phyloP scores from a whole-genome alignment of 306 rosid genomes.

The Astragalus membranaceus region DNA sequence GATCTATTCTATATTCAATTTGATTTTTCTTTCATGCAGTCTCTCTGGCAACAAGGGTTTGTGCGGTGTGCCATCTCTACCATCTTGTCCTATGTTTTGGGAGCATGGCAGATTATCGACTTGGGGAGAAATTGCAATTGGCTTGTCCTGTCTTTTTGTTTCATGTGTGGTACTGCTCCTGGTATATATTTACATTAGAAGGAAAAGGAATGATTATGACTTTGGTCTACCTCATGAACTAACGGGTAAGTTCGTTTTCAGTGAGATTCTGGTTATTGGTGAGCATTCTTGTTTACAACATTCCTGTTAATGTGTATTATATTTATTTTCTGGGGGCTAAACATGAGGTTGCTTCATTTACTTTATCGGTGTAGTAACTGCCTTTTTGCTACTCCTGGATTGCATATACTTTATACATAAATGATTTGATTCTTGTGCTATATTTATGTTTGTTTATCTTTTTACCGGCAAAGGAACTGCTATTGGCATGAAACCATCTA shows the following conservation, averaged over 20 bases:
- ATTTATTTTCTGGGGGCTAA: background rate
- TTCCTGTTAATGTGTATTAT: background rate
- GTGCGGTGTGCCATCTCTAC: constrained; percentile 76
- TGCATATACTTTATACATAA: background rate
- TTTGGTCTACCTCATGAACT: constrained; percentile 82
- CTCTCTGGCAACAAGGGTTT: constrained; percentile 78
- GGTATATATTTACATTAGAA: constrained; percentile 61
- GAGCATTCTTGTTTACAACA: background rate
- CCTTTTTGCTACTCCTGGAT: background rate
- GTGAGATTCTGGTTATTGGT: background rate
- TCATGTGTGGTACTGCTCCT: constrained; percentile 49
- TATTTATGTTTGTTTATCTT: background rate
- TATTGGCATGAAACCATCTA: background rate
- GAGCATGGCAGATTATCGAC: constrained; percentile 69
- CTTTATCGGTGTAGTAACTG: background rate
- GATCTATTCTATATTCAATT: background rate
- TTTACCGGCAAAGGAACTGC: background rate
- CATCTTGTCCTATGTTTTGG: constrained; percentile 83
- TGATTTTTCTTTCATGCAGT: constrained; percentile 40
- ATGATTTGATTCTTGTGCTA: background rate
- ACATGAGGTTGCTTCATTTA: background rate
- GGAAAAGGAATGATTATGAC: constrained; percentile 75
- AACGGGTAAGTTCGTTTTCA: constrained; percentile 57
- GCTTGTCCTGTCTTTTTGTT: constrained; percentile 49
- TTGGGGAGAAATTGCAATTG: constrained; percentile 68